Evolutionary conservation across 2,329 filamentous ascomycete species (phyloP), one percentile per base, ranked within the genome.

Genomic region (Phialocephala sp.): DNA sequence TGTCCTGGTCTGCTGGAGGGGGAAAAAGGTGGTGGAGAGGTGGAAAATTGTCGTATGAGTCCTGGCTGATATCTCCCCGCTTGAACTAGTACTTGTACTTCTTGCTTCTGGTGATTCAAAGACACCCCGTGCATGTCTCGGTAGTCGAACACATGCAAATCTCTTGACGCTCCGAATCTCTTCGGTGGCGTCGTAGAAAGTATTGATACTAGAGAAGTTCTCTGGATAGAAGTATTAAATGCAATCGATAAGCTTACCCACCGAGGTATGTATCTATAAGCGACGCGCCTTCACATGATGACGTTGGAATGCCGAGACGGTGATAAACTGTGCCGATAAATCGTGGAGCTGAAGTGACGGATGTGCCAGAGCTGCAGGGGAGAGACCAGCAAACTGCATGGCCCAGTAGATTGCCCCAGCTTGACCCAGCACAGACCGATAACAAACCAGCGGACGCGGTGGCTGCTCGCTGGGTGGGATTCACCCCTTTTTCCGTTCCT

Each of bases 301-400:
- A 32, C 50, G 50, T 35, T 54, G 12, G 27, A 32, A 27, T 54
- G 50, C 50, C 50, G 50, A 54, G 24, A 54, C 45, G n/a, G 43
- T 20, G 43, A 50, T 22, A 22, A 15, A 41, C 45, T 22, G 45
- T 24, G n/a, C 45, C 45, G 20, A 50, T 50, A 50, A 11, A 11
- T 24, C n/a, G 8, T 8, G 11, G 8, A 20, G 12, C 41, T 43
- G 20, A 50, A 50, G 45, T 54, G 50, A 54, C 50, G 32, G 50
- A 18, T 50, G 45, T 50, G 45, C 50, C 50, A 32, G 50, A 27
- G 9, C 50, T 54, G 50, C 50, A 54, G 50, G 50, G 50, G 50
- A 27, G 14, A 22, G 32, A 27, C 12, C 24, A 35, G 14, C 50
- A 27, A 54, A 27, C 24, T n/a, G 50, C 50, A 54, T 54, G 22